A percentile compares a stretch with the other conserved stretches of the same genome.
Conservation (phyloP, 371 early-diverging fungal species). For the Haplosporangium sp. region DNA sequence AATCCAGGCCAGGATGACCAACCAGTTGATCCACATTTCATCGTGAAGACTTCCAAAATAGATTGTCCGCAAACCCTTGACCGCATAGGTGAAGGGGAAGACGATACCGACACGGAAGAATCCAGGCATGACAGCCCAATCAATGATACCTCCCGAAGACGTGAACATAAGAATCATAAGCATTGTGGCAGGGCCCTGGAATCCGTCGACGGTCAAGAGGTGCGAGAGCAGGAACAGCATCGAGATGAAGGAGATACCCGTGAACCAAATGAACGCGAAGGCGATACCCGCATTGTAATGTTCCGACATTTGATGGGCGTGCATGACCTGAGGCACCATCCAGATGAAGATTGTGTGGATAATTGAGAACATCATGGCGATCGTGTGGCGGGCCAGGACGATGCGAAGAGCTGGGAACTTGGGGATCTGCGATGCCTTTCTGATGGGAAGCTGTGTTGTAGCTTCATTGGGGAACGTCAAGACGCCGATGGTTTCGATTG, state of each 20-base stretch:
- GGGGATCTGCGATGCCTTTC: constrained; percentile 25
- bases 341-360: constrained; percentile 49
- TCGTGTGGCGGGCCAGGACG: constrained; percentile 32
- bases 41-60: constrained; percentile 47
- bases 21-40: constrained; percentile 57
- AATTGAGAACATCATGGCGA: constrained; percentile 37
- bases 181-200: constrained; percentile 49
- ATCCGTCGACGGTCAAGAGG: constrained; percentile 51
- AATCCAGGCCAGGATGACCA: constrained; percentile 53
- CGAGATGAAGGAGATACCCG: constrained; percentile 41
- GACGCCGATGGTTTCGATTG: constrained; percentile 51
- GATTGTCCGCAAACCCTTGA: constrained; percentile 39
- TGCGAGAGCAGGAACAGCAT: constrained; percentile 43
- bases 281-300: constrained; percentile 45
- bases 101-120: constrained; percentile 48
- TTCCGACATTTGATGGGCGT: constrained; percentile 41
- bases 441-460: not conserved
- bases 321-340: constrained; percentile 52
- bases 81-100: constrained; percentile 54
- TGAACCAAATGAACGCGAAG: constrained; percentile 51
- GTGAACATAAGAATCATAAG: constrained; percentile 55
- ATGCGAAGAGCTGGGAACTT: constrained; percentile 53
- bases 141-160: constrained; percentile 48
- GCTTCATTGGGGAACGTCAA: constrained; percentile 21
- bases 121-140: constrained; percentile 42